These are phyloP conservation scores for Pneumocystis wakefieldiae DNA, from an alignment of 1,139 yeast genomes.

Conservation along the genomic window DNA sequence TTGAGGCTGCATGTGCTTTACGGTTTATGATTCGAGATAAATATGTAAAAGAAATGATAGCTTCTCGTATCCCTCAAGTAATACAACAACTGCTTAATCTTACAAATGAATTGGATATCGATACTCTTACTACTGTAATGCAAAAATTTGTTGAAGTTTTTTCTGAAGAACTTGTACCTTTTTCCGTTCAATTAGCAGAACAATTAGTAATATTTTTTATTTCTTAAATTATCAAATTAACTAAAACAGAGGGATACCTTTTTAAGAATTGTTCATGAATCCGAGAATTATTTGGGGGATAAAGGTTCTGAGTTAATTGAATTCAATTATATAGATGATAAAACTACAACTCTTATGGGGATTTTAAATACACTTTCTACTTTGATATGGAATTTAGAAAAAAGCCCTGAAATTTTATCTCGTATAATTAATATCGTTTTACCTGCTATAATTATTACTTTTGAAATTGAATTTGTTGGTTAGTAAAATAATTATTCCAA, in stretches of 20 bases:
- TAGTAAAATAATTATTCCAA: not conserved
- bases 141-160: slow-evolving; percentile 89
- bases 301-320: slow-evolving; percentile 31
- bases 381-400: slow-evolving; percentile 73
- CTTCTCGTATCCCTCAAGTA: slow-evolving; percentile 57
- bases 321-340: slow-evolving; percentile 39
- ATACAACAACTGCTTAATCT: slow-evolving; percentile 66
- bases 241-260: slow-evolving; percentile 45
- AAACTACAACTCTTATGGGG: slow-evolving; percentile 78
- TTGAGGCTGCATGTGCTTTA: slow-evolving; percentile 73
- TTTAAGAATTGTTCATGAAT: slow-evolving; percentile 54
- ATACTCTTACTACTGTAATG: slow-evolving; percentile 77
- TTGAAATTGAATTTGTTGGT: slow-evolving; percentile 31
- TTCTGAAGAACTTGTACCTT: slow-evolving; percentile 80
- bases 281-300: slow-evolving; percentile 23
- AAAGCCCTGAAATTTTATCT: slow-evolving; percentile 50
- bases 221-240: not conserved
- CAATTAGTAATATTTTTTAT: slow-evolving; percentile 30
- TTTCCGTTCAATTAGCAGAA: slow-evolving; percentile 72
- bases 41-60: slow-evolving; percentile 51
- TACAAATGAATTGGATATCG: slow-evolving; percentile 74
- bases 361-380: slow-evolving; percentile 76
- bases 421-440: slow-evolving; percentile 57
- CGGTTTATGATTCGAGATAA: slow-evolving; percentile 60
- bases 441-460: slow-evolving; percentile 58